phyloP scores from a whole-genome alignment of 2,329 filamentous ascomycete genomes.

The Beauveria bassiana region DNA sequence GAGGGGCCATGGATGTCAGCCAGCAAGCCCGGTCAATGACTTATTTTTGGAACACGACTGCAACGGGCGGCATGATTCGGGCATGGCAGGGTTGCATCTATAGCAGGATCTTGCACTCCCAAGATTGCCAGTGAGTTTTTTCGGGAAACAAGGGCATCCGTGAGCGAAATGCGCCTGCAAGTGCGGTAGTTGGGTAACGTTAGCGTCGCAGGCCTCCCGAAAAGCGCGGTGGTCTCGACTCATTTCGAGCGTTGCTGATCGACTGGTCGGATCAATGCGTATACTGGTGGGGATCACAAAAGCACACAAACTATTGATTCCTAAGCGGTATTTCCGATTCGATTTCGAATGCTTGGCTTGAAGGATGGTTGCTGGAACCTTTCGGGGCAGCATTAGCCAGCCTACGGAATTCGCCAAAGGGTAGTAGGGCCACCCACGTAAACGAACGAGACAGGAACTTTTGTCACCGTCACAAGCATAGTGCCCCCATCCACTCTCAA shows the following conservation, averaged over 20 bases:
- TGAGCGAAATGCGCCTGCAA: background rate
- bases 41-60: slow-evolving; percentile 5
- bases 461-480: background rate
- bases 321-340: background rate
- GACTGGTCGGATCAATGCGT: background rate
- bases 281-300: background rate
- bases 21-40: background rate
- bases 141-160: background rate
- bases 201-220: background rate
- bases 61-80: background rate
- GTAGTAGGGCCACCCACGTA: background rate
- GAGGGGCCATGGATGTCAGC: background rate
- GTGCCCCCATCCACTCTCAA: background rate
- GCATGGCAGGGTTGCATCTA: background rate
- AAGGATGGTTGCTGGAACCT: background rate
- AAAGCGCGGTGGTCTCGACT: background rate
- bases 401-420: background rate
- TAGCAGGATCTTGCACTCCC: background rate
- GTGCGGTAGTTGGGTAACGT: background rate
- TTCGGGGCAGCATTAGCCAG: background rate
- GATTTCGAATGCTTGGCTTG: background rate
- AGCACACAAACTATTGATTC: background rate
- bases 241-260: background rate
- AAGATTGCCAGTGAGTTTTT: no score
- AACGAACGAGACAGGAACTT: background rate